phyloP scores from a whole-genome alignment of 1,284 basidiomycete genomes.

The Apiotrichum laibachii region DNA sequence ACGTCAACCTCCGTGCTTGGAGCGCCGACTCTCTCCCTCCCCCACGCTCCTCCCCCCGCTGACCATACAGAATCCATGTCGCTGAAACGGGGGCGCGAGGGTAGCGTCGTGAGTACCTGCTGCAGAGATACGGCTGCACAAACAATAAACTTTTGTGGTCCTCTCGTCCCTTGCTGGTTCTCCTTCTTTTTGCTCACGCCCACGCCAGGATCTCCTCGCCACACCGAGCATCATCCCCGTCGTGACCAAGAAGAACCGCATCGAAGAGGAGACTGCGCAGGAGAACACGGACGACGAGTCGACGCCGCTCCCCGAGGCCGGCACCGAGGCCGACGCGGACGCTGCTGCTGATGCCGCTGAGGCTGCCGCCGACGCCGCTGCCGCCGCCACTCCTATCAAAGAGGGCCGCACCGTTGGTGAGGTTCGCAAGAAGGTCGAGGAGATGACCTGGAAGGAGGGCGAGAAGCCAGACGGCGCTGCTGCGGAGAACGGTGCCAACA shows the following conservation, averaged over 20 bases:
- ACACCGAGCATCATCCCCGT: conserved; percentile 21
- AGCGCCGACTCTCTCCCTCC: no score
- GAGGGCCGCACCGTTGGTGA: conserved; percentile 40
- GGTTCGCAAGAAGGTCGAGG: conserved; percentile 45
- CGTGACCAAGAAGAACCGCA: conserved; percentile 48
- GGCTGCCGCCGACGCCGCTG: not conserved
- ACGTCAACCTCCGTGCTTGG: not conserved
- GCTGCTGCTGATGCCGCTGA: not conserved
- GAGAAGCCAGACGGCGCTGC: conserved; percentile 15
- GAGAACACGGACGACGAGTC: conserved; percentile 14
- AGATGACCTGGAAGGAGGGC: conserved; percentile 43
- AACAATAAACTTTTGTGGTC: conserved; percentile 1
- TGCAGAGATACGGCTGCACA: no score
- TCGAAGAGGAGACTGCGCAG: conserved; percentile 19
- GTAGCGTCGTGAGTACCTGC: conserved; percentile 36
- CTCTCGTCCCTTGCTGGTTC: not conserved
- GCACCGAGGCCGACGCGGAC: not conserved
- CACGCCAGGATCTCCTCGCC: not conserved
- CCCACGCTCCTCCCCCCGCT: not conserved
- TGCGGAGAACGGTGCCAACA: not conserved
- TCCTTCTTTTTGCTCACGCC: not conserved
- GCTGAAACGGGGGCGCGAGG: conserved; percentile 47
- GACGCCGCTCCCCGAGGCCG: not conserved
- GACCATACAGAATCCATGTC: conserved; percentile 25
- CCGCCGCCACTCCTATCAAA: not conserved